Conservation (phyloP, 768 basidiomycete genomes). For the Agrocybe pediades region DNA sequence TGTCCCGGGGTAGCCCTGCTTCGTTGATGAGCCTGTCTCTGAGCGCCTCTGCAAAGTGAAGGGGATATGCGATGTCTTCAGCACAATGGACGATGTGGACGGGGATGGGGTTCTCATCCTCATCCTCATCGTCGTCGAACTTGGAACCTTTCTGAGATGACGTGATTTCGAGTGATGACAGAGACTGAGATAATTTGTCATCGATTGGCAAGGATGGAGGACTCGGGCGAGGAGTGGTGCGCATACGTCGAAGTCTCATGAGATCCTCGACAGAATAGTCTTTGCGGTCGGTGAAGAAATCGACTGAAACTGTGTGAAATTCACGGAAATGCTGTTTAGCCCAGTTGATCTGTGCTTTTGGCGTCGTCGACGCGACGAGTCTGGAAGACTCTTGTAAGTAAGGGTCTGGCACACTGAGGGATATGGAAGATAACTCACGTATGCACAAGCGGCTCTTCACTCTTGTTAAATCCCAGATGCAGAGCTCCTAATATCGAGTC, state of each 20-base stretch:
- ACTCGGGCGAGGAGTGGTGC: too few species aligned
- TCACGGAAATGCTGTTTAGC: conserved; percentile 25
- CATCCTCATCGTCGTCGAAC: too few species aligned
- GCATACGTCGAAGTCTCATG: conserved; percentile 19
- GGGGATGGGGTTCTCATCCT: too few species aligned
- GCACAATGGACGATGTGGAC: conserved; percentile 34
- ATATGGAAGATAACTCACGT: conserved; percentile 19
- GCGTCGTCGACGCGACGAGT: conserved; percentile 22
- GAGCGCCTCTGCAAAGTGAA: conserved; percentile 27
- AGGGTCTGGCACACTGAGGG: background rate
- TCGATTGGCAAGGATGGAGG: too few species aligned
- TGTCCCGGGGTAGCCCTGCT: conserved; percentile 20
- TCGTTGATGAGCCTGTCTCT: conserved; percentile 17
- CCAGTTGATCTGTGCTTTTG: conserved; percentile 26
- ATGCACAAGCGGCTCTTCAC: conserved; percentile 18
- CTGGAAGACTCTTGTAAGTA: conserved; percentile 13
- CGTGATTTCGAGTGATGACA: too few species aligned
- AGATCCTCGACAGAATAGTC: conserved; percentile 22
- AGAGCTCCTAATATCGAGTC: conserved; percentile 30
- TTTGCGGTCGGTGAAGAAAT: conserved; percentile 30
- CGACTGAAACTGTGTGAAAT: conserved; percentile 33
- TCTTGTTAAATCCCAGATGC: conserved; percentile 33
- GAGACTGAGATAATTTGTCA: too few species aligned
- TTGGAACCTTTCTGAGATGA: too few species aligned
- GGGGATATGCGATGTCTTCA: conserved; percentile 36